phyloP scores from a whole-genome alignment of 371 early-diverging fungal genomes.

The Furculomyces boomerangus region DNA sequence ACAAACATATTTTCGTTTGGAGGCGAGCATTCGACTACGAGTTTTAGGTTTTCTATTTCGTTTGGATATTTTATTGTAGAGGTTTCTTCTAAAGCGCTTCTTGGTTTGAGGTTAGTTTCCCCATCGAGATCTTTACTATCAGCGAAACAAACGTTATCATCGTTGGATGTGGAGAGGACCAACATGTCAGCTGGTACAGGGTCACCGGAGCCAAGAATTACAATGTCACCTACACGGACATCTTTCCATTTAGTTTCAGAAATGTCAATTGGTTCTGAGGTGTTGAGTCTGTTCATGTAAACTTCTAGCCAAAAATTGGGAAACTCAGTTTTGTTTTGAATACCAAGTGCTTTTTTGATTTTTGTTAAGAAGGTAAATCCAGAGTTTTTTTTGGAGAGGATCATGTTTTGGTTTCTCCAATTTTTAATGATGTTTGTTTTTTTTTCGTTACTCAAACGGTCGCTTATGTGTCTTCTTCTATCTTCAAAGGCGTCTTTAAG shows the following conservation, averaged over 20 bases:
- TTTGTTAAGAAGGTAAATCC: background rate
- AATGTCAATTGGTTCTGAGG: constrained; percentile 9
- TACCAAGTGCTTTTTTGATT: background rate
- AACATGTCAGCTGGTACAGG: constrained; percentile 82
- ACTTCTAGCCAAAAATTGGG: constrained; percentile 1
- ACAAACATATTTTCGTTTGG: constrained; percentile 49
- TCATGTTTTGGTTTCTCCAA: constrained; percentile 54
- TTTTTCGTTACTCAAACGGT: constrained; percentile 68
- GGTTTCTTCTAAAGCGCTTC: constrained; percentile 40
- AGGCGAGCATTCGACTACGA: constrained; percentile 47
- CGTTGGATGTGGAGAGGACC: constrained; percentile 57
- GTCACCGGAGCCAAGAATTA: constrained; percentile 64
- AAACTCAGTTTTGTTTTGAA: background rate
- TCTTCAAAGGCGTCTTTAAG: constrained; percentile 95
- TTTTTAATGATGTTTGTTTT: constrained; percentile 46
- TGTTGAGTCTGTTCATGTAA: background rate
- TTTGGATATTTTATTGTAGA: constrained; percentile 35
- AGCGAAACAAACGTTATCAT: constrained; percentile 57
- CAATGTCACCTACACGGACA: constrained; percentile 81
- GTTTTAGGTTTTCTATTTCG: constrained; percentile 36
- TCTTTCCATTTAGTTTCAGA: constrained; percentile 40
- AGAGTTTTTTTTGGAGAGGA: background rate
- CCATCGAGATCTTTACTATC: constrained; percentile 94
- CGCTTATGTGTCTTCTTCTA: constrained; percentile 77
- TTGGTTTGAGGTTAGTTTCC: constrained; percentile 83